Evolutionary conservation across 371 early-diverging fungal genomes (phyloP).

Genomic region (Mortierella sp.): DNA sequence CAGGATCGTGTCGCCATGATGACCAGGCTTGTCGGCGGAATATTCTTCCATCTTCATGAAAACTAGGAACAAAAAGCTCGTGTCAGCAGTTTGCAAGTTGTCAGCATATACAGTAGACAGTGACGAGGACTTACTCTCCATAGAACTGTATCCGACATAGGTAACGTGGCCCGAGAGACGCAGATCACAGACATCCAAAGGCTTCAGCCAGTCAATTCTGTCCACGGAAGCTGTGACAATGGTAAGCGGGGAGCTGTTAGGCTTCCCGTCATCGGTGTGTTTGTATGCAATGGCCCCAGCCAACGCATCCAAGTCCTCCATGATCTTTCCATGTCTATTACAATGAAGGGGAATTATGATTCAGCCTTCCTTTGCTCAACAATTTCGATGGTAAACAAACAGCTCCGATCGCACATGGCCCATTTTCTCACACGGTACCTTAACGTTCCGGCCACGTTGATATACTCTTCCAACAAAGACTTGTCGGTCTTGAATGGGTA

Average conservation of each 20-base stretch:
- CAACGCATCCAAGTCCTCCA: slow-evolving; percentile 87
- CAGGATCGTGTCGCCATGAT: slow-evolving; percentile 65
- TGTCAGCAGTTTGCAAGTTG: no score
- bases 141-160: slow-evolving; percentile 90
- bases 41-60: slow-evolving; percentile 77
- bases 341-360: neutral
- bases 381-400: slow-evolving; percentile 6
- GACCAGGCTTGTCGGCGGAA: slow-evolving; percentile 15
- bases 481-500: slow-evolving; percentile 85
- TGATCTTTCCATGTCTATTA: slow-evolving; percentile 61
- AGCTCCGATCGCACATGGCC: slow-evolving; percentile 28
- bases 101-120: no score
- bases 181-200: slow-evolving; percentile 75
- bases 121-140: slow-evolving; percentile 69
- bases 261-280: slow-evolving; percentile 75
- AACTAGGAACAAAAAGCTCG: slow-evolving; percentile 49
- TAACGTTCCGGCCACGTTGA: slow-evolving; percentile 72
- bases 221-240: slow-evolving; percentile 94
- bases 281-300: slow-evolving; percentile 85
- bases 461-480: slow-evolving; percentile 81
- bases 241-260: slow-evolving; percentile 69
- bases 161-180: slow-evolving; percentile 83
- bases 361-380: slow-evolving; percentile 2
- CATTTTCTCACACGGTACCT: slow-evolving; percentile 42
- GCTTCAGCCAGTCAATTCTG: slow-evolving; percentile 82